These are phyloP conservation scores for Jaenimonas drosophilae DNA, from an alignment of 208 protist genomes.

Conservation along the genomic window DNA sequence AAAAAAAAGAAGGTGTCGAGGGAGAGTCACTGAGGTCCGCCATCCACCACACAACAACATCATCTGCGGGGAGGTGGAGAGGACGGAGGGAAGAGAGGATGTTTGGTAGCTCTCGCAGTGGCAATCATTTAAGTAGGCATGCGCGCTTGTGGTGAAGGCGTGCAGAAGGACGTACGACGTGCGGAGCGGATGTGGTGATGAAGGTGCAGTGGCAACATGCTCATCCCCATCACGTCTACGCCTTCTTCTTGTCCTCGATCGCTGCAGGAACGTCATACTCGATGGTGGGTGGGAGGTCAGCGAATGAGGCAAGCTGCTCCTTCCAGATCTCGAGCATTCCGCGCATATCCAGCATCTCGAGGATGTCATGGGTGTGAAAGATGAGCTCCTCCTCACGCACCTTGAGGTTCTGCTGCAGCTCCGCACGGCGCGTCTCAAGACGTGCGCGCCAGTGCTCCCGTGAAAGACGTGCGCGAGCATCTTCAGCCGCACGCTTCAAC, in stretches of 20 bases:
- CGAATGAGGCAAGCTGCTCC: constrained; percentile 8
- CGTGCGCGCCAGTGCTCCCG: constrained; percentile 7
- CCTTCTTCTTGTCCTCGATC: background rate
- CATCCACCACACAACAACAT: too few relatives aligned
- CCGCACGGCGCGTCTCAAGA: constrained; percentile 4
- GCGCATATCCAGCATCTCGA: constrained; percentile 2
- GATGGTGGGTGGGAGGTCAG: background rate
- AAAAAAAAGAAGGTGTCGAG: constrained; percentile 6
- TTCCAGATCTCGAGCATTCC: constrained; percentile 2
- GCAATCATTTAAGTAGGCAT: too few relatives aligned
- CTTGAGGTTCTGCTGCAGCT: constrained; percentile 2
- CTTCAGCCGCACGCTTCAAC: background rate
- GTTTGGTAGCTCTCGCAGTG: too few relatives aligned
- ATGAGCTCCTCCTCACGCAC: constrained; percentile 11
- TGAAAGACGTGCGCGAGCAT: constrained; percentile 6
- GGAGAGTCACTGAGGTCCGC: too few relatives aligned
- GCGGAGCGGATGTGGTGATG: too few relatives aligned
- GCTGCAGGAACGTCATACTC: background rate
- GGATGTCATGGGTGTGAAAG: constrained; percentile 7
- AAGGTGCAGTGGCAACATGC: background rate
- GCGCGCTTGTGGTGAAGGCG: too few relatives aligned
- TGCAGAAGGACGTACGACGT: too few relatives aligned
- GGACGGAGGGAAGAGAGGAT: too few relatives aligned
- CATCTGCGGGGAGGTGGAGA: too few relatives aligned
- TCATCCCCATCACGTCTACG: background rate